These are phyloP conservation scores for Suillus decipiens DNA, from an alignment of 768 basidiomycete species.

Conservation along the genomic window DNA sequence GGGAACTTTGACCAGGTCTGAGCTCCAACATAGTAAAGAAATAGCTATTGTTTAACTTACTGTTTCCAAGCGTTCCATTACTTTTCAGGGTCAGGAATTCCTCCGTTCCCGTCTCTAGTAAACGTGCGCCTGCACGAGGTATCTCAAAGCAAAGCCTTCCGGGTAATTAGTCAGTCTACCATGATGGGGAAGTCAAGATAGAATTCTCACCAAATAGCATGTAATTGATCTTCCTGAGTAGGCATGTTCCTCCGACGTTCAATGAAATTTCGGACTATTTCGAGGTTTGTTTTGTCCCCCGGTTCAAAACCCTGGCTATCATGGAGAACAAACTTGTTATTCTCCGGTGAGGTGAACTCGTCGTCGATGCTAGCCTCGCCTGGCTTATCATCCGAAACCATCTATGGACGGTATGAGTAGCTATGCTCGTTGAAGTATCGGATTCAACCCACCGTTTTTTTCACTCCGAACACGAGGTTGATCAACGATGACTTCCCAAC, in stretches of 20 bases:
- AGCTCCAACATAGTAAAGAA: background rate
- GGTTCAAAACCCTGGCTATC: conserved; percentile 20
- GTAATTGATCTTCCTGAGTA: conserved; percentile 10
- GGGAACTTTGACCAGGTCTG: conserved; percentile 3
- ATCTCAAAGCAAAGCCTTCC: conserved; percentile 9
- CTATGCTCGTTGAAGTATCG: background rate
- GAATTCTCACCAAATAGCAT: conserved; percentile 18
- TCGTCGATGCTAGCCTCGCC: conserved; percentile 17
- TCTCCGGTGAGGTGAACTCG: conserved; percentile 17
- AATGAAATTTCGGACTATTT: conserved; percentile 16
- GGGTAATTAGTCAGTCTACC: background rate
- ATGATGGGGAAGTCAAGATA: background rate
- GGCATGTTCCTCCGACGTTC: conserved; percentile 1
- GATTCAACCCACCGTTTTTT: background rate
- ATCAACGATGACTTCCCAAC: conserved; percentile 14
- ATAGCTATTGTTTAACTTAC: background rate
- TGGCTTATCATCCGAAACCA: background rate
- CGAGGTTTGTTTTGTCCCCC: conserved; percentile 8
- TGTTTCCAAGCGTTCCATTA: background rate
- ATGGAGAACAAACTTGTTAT: conserved; percentile 18
- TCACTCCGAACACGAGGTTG: conserved; percentile 5
- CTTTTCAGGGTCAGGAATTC: background rate
- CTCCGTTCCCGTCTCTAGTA: conserved; percentile 1
- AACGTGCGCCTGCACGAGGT: background rate
- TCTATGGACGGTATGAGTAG: background rate